Evolutionary conservation across 257 asterid species (phyloP).

Genomic region (Plectranthus barbatus): DNA sequence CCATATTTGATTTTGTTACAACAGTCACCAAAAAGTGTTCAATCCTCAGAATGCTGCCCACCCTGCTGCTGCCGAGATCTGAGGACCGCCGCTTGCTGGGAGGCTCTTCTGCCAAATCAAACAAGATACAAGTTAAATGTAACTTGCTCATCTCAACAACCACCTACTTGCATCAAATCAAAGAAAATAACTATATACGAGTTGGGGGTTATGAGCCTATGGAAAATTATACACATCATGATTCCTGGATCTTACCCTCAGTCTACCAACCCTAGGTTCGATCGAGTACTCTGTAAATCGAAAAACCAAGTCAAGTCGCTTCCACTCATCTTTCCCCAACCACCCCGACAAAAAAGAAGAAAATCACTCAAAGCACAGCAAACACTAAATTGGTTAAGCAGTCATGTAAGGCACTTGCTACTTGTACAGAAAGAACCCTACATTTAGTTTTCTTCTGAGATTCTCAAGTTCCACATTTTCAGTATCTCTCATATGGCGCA

Average conservation of each 20-base stretch:
- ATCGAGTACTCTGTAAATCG: background rate
- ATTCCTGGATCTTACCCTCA: too few relatives aligned
- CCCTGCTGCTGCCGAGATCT: conserved; percentile 80
- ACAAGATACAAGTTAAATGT: background rate
- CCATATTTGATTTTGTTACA: conserved; percentile 31
- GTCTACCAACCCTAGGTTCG: background rate
- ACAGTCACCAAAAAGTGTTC: conserved; percentile 24
- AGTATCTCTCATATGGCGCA: background rate
- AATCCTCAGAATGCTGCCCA: conserved; percentile 88
- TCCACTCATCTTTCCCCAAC: background rate
- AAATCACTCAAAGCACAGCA: background rate
- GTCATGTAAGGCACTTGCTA: background rate
- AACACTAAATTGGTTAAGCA: background rate
- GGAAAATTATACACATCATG: background rate
- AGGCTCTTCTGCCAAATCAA: conserved; percentile 66
- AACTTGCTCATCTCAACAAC: background rate
- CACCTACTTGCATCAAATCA: background rate
- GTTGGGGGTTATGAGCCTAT: background rate
- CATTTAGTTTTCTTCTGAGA: background rate
- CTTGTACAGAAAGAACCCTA: background rate
- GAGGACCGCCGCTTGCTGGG: conserved; percentile 52
- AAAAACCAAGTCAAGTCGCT: background rate
- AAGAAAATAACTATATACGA: background rate
- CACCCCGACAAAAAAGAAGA: background rate
- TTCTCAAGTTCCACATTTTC: background rate